phyloP scores from a whole-genome alignment of 371 early-diverging fungal species.

The Zychaea mexicana region DNA sequence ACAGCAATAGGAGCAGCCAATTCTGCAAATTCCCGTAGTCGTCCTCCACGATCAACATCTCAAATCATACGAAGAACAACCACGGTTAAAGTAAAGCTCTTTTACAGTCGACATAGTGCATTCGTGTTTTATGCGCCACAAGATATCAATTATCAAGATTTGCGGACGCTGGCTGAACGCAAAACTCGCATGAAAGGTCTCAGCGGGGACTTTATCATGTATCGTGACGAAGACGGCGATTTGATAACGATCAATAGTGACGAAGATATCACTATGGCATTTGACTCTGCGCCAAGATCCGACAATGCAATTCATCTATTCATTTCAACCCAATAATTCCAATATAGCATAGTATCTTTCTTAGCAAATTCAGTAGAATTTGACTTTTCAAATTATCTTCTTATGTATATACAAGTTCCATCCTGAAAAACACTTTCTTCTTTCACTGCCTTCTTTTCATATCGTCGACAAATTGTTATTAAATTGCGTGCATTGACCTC shows the following conservation, averaged over 20 bases:
- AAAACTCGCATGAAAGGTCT: constrained; percentile 56
- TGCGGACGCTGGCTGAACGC: constrained; percentile 72
- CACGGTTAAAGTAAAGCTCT: constrained; percentile 82
- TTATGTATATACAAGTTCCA: neutral
- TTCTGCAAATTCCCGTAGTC: neutral
- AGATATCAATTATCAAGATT: constrained; percentile 67
- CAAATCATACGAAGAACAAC: constrained; percentile 17
- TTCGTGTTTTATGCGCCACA: constrained; percentile 80
- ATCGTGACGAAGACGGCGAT: constrained; percentile 88
- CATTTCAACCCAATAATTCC: constrained; percentile 4
- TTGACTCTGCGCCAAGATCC: constrained; percentile 53
- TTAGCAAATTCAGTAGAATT: too few species aligned
- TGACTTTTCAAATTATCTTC: neutral
- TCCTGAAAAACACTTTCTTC: neutral
- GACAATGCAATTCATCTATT: constrained; percentile 18
- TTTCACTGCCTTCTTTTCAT: neutral
- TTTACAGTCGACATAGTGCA: constrained; percentile 74
- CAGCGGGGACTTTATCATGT: constrained; percentile 53
- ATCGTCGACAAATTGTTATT: too few species aligned
- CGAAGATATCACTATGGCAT: constrained; percentile 83
- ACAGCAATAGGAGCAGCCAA: neutral
- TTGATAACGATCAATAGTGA: constrained; percentile 74
- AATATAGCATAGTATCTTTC: too few species aligned
- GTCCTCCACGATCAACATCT: neutral
- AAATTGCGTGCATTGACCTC: neutral